Base-by-base conservation (phyloP, 768 basidiomycete species). In the Exidia glandulosa region DNA sequence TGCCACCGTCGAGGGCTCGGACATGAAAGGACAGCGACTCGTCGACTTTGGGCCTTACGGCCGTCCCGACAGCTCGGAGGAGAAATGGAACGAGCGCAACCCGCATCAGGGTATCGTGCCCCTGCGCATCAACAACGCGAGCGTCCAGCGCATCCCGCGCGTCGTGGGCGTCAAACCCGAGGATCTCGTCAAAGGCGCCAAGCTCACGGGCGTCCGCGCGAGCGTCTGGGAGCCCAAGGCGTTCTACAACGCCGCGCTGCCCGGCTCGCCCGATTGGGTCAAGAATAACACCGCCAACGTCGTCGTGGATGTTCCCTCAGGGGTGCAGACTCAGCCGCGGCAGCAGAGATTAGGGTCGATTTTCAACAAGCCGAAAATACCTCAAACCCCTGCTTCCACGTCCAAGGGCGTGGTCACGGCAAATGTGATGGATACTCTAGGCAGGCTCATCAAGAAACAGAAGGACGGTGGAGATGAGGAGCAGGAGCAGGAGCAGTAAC, bases 191-290 rank as follows among this genome's bases (percentile, higher is more conserved):
- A 72, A 65, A 3, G 71, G 74, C 34, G 68, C 56, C 16, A 37
- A 84, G 50, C 13, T 54, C 25, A 19, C 6, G 45, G 59, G 68
- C 12, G 67, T 78, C 33, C 62, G 65, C 60, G 64, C 74, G 62
- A 68, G 67, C 62, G 65, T 66, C 9, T 59, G 60, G 32, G 60
- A 66, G 47, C 66, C 70, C 19, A 76, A 75, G 65, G 63, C 52
- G 30, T 69, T 65, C 63, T 69, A 69, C 52, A 84, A 84, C 63
- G 76, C 80, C 0, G 70, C 80, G 63, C 60, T 63, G 2, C 79
- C 78, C n/a, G 83, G 84, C 7, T 78, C 78, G 56, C 69, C 60
- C 45, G 75, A 77, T 45, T 85, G 84, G 68, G 74, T 79, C 31
- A 63, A 54, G 0, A 25, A 27, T 4, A 9, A 27, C n/a, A n/a